These are phyloP conservation scores for Vanilla planifolia DNA, from an alignment of 106 monocot genomes.

Conservation along the genomic window DNA sequence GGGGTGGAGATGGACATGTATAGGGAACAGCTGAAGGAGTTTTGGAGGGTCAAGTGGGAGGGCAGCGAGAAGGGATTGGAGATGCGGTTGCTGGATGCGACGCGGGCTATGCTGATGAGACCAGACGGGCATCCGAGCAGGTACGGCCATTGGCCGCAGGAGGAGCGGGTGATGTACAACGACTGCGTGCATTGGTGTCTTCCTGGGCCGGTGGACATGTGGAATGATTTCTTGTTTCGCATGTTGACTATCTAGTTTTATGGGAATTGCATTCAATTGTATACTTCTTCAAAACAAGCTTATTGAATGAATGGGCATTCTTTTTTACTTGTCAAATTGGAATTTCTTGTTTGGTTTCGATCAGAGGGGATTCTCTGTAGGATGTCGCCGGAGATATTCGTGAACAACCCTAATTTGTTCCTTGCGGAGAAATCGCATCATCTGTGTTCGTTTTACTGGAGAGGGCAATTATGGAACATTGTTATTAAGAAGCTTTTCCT, in stretches of 20 bases:
- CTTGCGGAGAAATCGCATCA: too few species aligned
- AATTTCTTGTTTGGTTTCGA: too few species aligned
- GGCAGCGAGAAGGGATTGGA: constrained; percentile 10
- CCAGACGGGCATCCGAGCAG: constrained; percentile 30
- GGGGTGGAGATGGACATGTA: constrained; percentile 16
- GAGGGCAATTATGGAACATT: too few species aligned
- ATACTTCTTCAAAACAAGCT: too few species aligned
- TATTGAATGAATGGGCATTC: too few species aligned
- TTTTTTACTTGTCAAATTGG: too few species aligned
- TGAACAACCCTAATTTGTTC: too few species aligned
- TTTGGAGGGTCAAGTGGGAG: constrained; percentile 12
- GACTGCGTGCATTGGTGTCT: constrained; percentile 42
- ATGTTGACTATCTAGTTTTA: background rate
- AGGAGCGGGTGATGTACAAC: background rate
- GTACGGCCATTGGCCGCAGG: constrained; percentile 17
- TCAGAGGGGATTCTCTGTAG: too few species aligned
- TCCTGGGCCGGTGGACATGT: constrained; percentile 27
- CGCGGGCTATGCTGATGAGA: constrained; percentile 24
- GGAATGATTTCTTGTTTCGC: constrained; percentile 29
- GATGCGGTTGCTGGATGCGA: constrained; percentile 18
- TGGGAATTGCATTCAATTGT: too few species aligned
- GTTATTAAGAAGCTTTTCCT: too few species aligned
- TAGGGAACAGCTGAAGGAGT: constrained; percentile 27
- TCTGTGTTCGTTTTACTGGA: too few species aligned
- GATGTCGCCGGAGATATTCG: too few species aligned